phyloP scores from a whole-genome alignment of 345 rosid species.

The Salix koriyanagi region DNA sequence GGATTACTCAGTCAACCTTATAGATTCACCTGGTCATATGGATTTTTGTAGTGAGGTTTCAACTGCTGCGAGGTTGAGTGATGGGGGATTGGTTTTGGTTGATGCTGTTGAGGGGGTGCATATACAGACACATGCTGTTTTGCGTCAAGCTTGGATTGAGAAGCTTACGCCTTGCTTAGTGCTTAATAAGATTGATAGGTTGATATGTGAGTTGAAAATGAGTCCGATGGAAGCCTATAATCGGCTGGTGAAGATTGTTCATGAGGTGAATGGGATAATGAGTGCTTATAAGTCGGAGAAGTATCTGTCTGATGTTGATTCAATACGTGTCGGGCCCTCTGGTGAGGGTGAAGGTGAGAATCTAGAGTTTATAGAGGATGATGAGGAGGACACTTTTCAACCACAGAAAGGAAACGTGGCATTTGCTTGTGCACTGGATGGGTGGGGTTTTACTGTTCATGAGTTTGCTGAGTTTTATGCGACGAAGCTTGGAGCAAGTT shows the following conservation, averaged over 20 bases:
- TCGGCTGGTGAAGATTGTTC: constrained; percentile 78
- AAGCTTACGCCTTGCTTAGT: constrained; percentile 91
- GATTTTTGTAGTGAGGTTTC: constrained; percentile 96
- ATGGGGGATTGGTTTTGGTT: constrained; percentile 82
- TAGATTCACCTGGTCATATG: constrained; percentile 98
- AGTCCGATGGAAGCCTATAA: constrained; percentile 82
- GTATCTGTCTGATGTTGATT: constrained; percentile 90
- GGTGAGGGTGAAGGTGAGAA: constrained; percentile 53
- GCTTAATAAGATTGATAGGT: constrained; percentile 85
- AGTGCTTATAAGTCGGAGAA: constrained; percentile 81
- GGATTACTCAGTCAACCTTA: constrained; percentile 60
- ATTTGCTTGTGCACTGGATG: constrained; percentile 83
- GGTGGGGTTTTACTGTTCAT: constrained; percentile 79
- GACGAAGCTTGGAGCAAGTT: constrained; percentile 71
- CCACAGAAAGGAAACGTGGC: constrained; percentile 91
- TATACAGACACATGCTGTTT: constrained; percentile 87
- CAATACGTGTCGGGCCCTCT: constrained; percentile 51
- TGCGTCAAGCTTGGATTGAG: constrained; percentile 90
- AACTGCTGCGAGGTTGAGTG: constrained; percentile 85
- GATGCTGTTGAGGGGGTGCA: constrained; percentile 97
- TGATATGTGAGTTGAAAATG: constrained; percentile 78
- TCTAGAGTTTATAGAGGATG: constrained; percentile 74
- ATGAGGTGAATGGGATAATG: constrained; percentile 84
- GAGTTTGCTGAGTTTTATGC: constrained; percentile 85
- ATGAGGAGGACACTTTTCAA: constrained; percentile 89